These are phyloP conservation scores for Hordeum pubiflorum DNA, from an alignment of 202 grass and related monocot genomes.

Conservation along the genomic window DNA sequence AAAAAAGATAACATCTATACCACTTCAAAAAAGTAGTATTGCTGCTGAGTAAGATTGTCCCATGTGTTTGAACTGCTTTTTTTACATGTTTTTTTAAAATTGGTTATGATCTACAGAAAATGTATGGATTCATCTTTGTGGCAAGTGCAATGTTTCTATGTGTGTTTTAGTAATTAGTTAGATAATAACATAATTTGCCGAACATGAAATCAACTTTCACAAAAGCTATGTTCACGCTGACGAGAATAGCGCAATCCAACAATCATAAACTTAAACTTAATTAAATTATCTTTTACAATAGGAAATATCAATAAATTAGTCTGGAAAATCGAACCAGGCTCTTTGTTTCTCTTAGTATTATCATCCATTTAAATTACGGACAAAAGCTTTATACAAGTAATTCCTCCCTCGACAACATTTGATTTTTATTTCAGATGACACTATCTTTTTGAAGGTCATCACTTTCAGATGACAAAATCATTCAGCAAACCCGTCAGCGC, in stretches of 20 bases:
- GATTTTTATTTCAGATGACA: neutral
- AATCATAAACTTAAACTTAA: neutral
- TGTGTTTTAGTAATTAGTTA: neutral
- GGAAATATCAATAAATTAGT: neutral
- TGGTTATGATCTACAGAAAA: neutral
- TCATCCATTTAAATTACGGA: neutral
- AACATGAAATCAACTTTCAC: neutral
- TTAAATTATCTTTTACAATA: neutral
- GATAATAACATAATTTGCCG: no score
- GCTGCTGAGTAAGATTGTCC: neutral
- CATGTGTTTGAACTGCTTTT: neutral
- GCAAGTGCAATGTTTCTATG: neutral
- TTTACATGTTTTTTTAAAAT: neutral
- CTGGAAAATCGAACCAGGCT: neutral
- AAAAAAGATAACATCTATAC: neutral
- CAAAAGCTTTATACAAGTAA: neutral
- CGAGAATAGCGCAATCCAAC: neutral
- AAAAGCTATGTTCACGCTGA: neutral
- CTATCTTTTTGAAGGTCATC: neutral
- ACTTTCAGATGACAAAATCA: no score
- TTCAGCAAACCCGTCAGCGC: no score
- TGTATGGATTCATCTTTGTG: neutral
- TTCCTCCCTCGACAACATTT: neutral
- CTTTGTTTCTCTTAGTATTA: neutral
- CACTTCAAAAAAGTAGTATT: no score